Conservation (phyloP, 805 yeast genomes). For the Saccharomycopsis olivae region DNA sequence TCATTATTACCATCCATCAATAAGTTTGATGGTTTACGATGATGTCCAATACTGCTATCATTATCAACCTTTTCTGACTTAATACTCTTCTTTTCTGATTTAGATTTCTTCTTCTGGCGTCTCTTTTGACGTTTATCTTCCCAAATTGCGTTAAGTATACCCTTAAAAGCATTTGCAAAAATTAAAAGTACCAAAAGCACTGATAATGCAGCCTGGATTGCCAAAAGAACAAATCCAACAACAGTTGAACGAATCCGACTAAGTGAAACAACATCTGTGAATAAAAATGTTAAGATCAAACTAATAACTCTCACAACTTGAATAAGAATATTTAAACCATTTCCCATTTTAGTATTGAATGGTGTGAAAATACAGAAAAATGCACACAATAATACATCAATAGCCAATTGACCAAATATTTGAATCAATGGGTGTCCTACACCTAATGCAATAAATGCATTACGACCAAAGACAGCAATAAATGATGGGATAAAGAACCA, state of each 20-base stretch:
- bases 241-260: constrained; percentile 22
- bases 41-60: not conserved
- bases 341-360: constrained; percentile 24
- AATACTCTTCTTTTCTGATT: not conserved
- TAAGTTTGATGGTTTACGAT: not conserved
- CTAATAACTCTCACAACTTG: constrained; percentile 23
- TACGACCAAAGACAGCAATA: constrained; percentile 21
- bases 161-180: constrained; percentile 17
- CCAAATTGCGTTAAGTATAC: constrained; percentile 7
- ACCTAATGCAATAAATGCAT: constrained; percentile 25
- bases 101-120: not conserved
- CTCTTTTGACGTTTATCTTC: not conserved
- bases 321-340: constrained; percentile 23
- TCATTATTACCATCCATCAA: not conserved
- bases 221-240: constrained; percentile 24
- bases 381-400: constrained; percentile 21
- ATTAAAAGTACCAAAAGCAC: constrained; percentile 21
- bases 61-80: not conserved
- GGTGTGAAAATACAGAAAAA: constrained; percentile 21
- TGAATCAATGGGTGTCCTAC: constrained; percentile 25
- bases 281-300: constrained; percentile 22
- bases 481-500: constrained; percentile 24
- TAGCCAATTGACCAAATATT: constrained; percentile 24
- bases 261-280: constrained; percentile 23
- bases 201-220: constrained; percentile 23